Evolutionary conservation across 2,329 filamentous ascomycete genomes (phyloP), one percentile per base, ranked within the genome.

Genomic region (Aspergillus quadrilineatus): DNA sequence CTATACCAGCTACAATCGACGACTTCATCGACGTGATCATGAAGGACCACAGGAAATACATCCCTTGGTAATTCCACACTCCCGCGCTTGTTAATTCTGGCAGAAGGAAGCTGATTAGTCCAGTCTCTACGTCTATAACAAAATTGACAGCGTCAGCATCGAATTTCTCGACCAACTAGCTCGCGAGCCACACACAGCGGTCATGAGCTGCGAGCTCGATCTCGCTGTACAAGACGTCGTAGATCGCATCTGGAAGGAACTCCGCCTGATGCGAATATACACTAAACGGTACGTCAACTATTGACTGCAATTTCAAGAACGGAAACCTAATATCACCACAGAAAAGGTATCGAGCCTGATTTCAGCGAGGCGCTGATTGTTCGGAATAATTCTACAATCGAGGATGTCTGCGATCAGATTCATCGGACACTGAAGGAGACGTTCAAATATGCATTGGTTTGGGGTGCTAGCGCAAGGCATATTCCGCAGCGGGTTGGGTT

Each of bases 21-120:
- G 93, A 99, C 76, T 89, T 99, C 74, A 99, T 99, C 78, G 94
- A 99, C 74, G 92, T 97, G 60, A 97, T 99, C 76, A 97, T 97
- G 93, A 96, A 94, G 76, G 91, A 97, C 71, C 94, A 99, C 80
- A 83, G 94, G 70, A 99, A 96, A 75, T 99, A 99, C 80, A 97
- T 99, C 80, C 84, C 85, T 71, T 89, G 86, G 80, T 80, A 29
- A 32, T 15, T 12, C 7, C 29, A 34, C 36, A 15, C 15, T 10
- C 30, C 26, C 32, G 14, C 28, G n/a, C 14, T 30, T 4, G 6
- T 7, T 7, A 17, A 34, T 12, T 17, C 12, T 12, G 3, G 22
- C 3, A 1, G 29, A 26, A 17, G 5, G 32, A 29, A 39, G 14
- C 42, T 39, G 36, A 53, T 52, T 30, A 37, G 17, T 5, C 36